A percentile compares a stretch with the other conserved stretches of the same genome.
Evolutionary conservation across 2,329 filamentous ascomycete genomes (phyloP).

Genomic region (Catunica adiposa): DNA sequence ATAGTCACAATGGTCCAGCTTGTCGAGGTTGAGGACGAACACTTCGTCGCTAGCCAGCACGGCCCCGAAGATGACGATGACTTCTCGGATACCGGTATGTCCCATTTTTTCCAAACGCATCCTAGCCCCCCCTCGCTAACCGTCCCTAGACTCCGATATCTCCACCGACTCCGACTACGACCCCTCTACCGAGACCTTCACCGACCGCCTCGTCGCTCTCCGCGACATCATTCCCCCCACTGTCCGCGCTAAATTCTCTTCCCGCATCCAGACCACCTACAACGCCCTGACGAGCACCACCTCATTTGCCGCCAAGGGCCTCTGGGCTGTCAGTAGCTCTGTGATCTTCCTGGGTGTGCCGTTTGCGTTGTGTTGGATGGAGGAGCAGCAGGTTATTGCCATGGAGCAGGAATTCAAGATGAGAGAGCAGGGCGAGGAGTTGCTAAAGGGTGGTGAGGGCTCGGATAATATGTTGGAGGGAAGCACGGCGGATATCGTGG

Average conservation of each 20-base stretch:
- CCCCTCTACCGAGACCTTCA: conserved; percentile 38
- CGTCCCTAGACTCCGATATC: conserved; percentile 55
- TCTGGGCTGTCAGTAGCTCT: conserved; percentile 83
- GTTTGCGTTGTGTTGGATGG: conserved; percentile 79
- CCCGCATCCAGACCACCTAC: conserved; percentile 28
- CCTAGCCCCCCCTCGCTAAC: neutral
- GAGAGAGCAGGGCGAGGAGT: conserved; percentile 76
- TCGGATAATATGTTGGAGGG: conserved; percentile 15
- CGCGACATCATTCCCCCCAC: conserved; percentile 62
- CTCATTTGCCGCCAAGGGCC: conserved; percentile 52
- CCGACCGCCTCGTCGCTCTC: conserved; percentile 55
- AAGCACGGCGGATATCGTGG: conserved; percentile 32
- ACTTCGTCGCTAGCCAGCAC: conserved; percentile 59
- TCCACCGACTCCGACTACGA: conserved; percentile 64
- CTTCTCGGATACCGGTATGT: conserved; percentile 80
- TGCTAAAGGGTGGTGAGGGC: conserved; percentile 35
- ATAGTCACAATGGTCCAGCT: conserved; percentile 86
- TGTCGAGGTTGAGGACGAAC: conserved; percentile 91
- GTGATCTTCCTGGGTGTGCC: conserved; percentile 82
- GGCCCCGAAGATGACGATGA: conserved; percentile 72
- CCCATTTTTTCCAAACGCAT: neutral
- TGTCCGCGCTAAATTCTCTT: conserved; percentile 45
- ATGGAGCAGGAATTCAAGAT: conserved; percentile 97
- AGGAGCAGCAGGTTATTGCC: conserved; percentile 92
- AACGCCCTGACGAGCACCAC: conserved; percentile 44